Evolutionary conservation across 257 asterid species (phyloP), one percentile per base, ranked within the genome.

Genomic region (Cruciata laevipes): DNA sequence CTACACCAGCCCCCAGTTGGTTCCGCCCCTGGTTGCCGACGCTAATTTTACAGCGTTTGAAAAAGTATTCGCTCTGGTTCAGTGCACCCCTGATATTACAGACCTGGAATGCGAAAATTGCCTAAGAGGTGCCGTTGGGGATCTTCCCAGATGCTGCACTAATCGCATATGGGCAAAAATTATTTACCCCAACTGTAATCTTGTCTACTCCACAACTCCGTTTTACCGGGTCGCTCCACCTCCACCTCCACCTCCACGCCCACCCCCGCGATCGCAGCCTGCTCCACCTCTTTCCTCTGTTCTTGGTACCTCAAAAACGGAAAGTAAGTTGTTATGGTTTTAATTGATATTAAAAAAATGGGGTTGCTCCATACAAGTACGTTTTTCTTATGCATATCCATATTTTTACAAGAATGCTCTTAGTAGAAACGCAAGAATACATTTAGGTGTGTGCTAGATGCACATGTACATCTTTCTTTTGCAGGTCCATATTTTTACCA

Each of bases 71-170:
- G 24, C 61, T 20, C 64, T 70, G 0, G 72, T 20, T 5, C 70
- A 75, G 68, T 75, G 79, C 62, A 65, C 72, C 9, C 75, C 75
- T 6, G 79, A 75, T 65, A 37, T 75, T 42, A 51, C 76, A 5
- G 6, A 3, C 0, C 10, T 4, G 7, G 74, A 76, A 10, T 72
- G 77, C 40, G 14, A 7, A 16, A 14, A 6, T 0, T 76, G 80
- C 64, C 65, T 76, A n/a, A 13, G 11, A 27, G 0, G 3, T 56
- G 61, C 61, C 2, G 21, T 1, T 20, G 12, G 2, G 9, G 0
- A 23, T n/a, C 14, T 56, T 25, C 61, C 61, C 27, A 0, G 0
- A 7, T 56, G 61, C 32, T 56, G 61, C 21, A 9, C 0, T 17
- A 47, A 47, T 47, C 53, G 53, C 6, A 0, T 2, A 18, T 0